Evolutionary conservation across 768 basidiomycete genomes (phyloP), one percentile per base, ranked within the genome.

Genomic region (Collybia sp.): DNA sequence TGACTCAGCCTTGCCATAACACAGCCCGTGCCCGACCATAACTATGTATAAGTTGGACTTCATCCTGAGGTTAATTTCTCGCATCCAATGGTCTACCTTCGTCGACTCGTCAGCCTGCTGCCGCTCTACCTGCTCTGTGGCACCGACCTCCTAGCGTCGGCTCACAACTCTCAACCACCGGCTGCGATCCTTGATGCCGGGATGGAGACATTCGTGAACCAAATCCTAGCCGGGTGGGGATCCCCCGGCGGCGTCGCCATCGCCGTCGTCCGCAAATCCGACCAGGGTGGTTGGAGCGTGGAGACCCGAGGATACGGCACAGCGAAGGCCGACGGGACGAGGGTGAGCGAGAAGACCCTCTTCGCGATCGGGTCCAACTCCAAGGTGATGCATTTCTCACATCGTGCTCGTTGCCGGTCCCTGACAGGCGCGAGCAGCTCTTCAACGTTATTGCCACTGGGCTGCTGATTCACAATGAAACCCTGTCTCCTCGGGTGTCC

Each of bases 291-390:
- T 8, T 67, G 62, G 62, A 56, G 53, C 11, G 51, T 65, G 16
- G 62, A 65, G 38, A 60, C 57, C 11, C 60, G 61, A 46, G 62
- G 65, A 1, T 65, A 63, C 36, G 65, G 65, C 2, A 49, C 41
- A 11, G 63, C 65, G 1, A 57, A 55, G 6, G 40, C 48, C 2
- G 54, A 54, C 15, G 59, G 58, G 1, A 55, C 42, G 12, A 43
- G 52, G 17, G 56, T 60, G 35, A 18, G 10, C 10, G 35, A 37
- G 35, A 37, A 10, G n/a, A 37, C 35, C n/a, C 17, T 37, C 13
- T 37, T 37, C 35, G 3, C 13, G n/a, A 37, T 37, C 6, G 35
- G n/a, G n/a, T 37, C 35, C 35, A 37, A 37, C 17, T 37, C 35
- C n/a, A 37, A 37, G 35, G 35, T 37, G 10, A 37, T 13, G 13